A percentile compares a stretch with the other conserved stretches of the same genome.
Evolutionary conservation across 2,329 filamentous ascomycete species (phyloP).

Genomic region (Aaosphaeria pasadenensis): DNA sequence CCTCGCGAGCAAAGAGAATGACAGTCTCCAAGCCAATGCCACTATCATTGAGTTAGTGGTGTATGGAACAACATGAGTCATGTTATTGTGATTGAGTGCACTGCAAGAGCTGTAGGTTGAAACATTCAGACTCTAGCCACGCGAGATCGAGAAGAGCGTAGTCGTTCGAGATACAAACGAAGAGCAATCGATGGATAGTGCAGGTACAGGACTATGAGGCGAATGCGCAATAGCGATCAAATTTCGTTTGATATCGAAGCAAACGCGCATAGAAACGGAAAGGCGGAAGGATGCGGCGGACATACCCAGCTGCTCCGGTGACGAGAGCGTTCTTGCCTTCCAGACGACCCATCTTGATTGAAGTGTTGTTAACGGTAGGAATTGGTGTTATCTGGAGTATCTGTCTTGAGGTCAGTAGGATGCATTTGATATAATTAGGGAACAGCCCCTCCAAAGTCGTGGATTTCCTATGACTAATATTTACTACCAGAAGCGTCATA

Average conservation of each 20-base stretch:
- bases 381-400: not conserved
- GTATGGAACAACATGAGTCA: not conserved
- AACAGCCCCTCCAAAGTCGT: not conserved
- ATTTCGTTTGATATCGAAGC: no score
- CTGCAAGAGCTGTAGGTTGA: no score
- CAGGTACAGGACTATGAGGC: no score
- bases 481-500: constrained; percentile 15
- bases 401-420: no score
- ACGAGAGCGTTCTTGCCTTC: constrained; percentile 70
- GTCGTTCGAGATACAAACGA: no score
- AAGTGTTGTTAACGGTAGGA: not conserved
- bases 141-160: no score
- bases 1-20: constrained; percentile 86
- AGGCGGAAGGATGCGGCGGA: not conserved
- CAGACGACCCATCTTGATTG: constrained; percentile 49
- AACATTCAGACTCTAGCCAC: no score
- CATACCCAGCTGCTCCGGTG: constrained; percentile 78
- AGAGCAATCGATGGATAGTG: no score
- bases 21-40: constrained; percentile 91
- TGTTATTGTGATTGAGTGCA: no score
- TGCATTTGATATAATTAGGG: no score
- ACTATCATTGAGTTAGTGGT: constrained; percentile 45
- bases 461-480: constrained; percentile 30
- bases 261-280: not conserved
- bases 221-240: no score